phyloP scores from a whole-genome alignment of 2,329 filamentous ascomycete species.

The Raffaelea albimanens region DNA sequence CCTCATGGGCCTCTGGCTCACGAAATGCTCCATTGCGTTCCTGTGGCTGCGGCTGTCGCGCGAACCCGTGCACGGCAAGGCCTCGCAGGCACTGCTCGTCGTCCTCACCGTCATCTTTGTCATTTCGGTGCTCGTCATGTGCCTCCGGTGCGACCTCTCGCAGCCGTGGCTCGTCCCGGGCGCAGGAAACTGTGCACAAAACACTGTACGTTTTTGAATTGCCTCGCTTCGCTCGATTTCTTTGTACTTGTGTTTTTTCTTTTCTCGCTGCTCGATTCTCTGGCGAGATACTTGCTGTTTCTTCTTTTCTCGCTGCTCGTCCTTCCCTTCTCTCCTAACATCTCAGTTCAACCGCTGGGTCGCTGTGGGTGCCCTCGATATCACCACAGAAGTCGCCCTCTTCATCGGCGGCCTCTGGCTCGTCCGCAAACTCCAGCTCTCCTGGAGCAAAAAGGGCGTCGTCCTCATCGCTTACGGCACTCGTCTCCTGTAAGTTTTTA shows the following conservation, averaged over 20 bases:
- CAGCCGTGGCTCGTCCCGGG: conserved; percentile 25
- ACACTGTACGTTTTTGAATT: conserved; percentile 19
- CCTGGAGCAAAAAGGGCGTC: conserved; percentile 24
- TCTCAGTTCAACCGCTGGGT: conserved; percentile 27
- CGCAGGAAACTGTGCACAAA: conserved; percentile 15
- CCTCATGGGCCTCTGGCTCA: conserved; percentile 29
- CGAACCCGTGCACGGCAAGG: conserved; percentile 26
- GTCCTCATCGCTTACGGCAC: conserved; percentile 30
- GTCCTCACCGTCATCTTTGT: conserved; percentile 26
- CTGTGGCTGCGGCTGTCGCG: conserved; percentile 35
- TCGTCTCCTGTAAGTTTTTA: conserved; percentile 19
- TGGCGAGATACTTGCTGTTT: not conserved
- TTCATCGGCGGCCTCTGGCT: conserved; percentile 26
- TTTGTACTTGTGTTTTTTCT: too few species aligned
- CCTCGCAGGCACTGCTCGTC: conserved; percentile 24
- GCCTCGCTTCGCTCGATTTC: too few species aligned
- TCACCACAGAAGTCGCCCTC: conserved; percentile 27
- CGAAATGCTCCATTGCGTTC: conserved; percentile 31
- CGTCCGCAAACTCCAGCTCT: conserved; percentile 28
- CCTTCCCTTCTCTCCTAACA: not conserved
- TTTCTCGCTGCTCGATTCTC: too few species aligned
- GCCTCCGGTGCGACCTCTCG: conserved; percentile 28
- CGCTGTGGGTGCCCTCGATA: conserved; percentile 26
- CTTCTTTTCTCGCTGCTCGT: not conserved
- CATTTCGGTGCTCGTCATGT: conserved; percentile 27